A percentile compares a stretch with the other conserved stretches of the same genome.
These are phyloP conservation scores for Kandelia obovata DNA, from an alignment of 345 rosid genomes.

Conservation along the genomic window DNA sequence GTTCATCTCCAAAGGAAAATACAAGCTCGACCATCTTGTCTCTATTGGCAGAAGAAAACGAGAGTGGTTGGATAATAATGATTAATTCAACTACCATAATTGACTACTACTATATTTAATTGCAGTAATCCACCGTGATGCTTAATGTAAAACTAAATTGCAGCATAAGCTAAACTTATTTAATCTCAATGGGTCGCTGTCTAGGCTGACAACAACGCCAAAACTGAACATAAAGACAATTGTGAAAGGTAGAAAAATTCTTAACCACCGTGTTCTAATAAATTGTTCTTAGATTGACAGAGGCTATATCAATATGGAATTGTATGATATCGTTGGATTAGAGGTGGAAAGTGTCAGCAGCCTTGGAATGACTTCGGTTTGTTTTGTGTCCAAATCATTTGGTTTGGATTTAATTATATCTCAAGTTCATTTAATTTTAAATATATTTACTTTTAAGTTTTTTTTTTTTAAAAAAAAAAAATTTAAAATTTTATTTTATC, in stretches of 20 bases:
- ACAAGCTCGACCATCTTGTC: no score
- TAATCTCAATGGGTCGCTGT: background rate
- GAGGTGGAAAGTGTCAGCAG: no score
- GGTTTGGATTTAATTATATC: no score
- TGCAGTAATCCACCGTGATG: constrained; percentile 3
- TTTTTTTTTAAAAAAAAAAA: no score
- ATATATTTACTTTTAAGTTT: no score
- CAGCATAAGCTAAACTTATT: background rate
- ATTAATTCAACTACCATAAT: constrained; percentile 7
- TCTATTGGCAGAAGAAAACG: background rate
- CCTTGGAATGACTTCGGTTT: no score
- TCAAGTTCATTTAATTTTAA: no score
- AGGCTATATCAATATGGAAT: no score
- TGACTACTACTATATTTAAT: constrained; percentile 20
- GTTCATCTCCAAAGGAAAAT: background rate
- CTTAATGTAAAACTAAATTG: constrained; percentile 3
- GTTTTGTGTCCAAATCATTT: no score
- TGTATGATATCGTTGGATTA: no score
- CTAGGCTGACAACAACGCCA: background rate
- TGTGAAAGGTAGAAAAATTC: background rate
- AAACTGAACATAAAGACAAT: background rate
- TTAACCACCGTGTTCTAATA: background rate
- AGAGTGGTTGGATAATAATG: constrained; percentile 11
- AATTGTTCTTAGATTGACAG: background rate
- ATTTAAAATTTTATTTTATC: no score